Percentiles rank a stretch among this genome's conserved stretches.
Evolutionary conservation across 2,329 filamentous ascomycete genomes (phyloP).

Genomic region (Diaporthe ampelina): DNA sequence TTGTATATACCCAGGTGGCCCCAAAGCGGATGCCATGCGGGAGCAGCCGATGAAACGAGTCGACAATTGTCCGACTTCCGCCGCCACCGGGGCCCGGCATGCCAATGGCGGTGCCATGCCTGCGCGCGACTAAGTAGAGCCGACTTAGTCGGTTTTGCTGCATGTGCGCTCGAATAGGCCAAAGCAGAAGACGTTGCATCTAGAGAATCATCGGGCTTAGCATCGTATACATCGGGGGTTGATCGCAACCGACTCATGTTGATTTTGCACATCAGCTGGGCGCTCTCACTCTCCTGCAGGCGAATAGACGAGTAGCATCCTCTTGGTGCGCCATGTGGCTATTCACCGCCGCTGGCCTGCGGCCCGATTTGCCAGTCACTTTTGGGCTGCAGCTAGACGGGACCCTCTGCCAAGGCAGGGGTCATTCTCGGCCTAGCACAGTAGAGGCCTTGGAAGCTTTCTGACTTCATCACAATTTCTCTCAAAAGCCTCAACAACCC

Average conservation of each 20-base stretch:
- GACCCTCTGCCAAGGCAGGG: conserved; percentile 14
- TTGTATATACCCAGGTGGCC: not conserved
- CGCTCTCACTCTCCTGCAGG: not conserved
- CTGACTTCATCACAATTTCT: not conserved
- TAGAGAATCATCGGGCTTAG: conserved; percentile 18
- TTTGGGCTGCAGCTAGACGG: conserved; percentile 3
- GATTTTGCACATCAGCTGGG: not conserved
- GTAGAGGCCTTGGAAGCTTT: not conserved
- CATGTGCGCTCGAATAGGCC: conserved; percentile 1
- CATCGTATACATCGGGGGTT: not conserved
- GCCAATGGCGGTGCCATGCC: not conserved
- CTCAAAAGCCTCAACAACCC: conserved; percentile 25
- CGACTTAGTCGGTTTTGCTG: not conserved
- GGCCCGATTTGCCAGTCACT: not conserved
- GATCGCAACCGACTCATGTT: too few species aligned
- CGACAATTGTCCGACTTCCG: conserved; percentile 1
- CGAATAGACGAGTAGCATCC: not conserved
- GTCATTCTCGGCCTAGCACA: not conserved
- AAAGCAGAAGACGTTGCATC: conserved; percentile 17
- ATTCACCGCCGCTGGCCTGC: conserved; percentile 26
- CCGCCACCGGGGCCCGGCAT: conserved; percentile 5
- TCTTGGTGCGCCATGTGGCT: conserved; percentile 2
- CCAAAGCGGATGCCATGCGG: not conserved
- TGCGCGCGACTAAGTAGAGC: not conserved
- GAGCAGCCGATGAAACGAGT: conserved; percentile 25